Evolutionary conservation across 2,329 filamentous ascomycete genomes (phyloP).

Genomic region (Podosphaera fusca): DNA sequence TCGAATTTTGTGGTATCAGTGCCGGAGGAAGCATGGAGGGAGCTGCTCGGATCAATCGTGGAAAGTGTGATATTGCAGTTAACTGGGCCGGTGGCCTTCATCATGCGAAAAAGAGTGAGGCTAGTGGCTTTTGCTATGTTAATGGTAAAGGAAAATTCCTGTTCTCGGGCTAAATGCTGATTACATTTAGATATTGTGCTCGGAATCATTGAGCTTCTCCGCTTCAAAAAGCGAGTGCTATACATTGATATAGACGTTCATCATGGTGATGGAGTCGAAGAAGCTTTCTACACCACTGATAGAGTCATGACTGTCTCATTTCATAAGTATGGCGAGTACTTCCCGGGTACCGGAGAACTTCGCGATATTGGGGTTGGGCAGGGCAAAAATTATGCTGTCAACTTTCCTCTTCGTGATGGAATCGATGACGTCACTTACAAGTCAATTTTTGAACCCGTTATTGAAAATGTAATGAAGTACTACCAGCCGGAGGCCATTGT

Average conservation of each 20-base stretch:
- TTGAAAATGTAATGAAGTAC: slow-evolving; percentile 63
- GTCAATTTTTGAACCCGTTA: slow-evolving; percentile 76
- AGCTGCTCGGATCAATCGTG: slow-evolving; percentile 67
- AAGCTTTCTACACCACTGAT: slow-evolving; percentile 81
- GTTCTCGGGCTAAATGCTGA: slow-evolving; percentile 13
- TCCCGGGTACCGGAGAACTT: slow-evolving; percentile 74
- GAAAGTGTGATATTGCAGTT: slow-evolving; percentile 88
- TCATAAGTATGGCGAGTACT: slow-evolving; percentile 94
- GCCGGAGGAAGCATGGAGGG: slow-evolving; percentile 87
- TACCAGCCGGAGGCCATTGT: slow-evolving; percentile 85
- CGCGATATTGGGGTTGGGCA: slow-evolving; percentile 69
- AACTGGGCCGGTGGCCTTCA: slow-evolving; percentile 97
- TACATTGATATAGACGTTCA: slow-evolving; percentile 96
- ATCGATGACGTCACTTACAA: slow-evolving; percentile 81
- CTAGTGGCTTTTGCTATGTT: slow-evolving; percentile 93
- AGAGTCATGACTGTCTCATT: slow-evolving; percentile 84
- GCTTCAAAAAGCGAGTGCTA: slow-evolving; percentile 79
- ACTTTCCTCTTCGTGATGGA: slow-evolving; percentile 76
- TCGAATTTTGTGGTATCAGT: slow-evolving; percentile 87
- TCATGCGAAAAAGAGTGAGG: slow-evolving; percentile 92
- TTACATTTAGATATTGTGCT: slow-evolving; percentile 69
- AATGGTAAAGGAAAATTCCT: slow-evolving; percentile 41
- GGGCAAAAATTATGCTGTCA: slow-evolving; percentile 75
- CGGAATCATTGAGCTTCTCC: slow-evolving; percentile 75
- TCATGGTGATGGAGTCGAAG: slow-evolving; percentile 79